Base-by-base conservation (phyloP, 2,329 filamentous ascomycete genomes). In the Colletotrichum simmondsii region DNA sequence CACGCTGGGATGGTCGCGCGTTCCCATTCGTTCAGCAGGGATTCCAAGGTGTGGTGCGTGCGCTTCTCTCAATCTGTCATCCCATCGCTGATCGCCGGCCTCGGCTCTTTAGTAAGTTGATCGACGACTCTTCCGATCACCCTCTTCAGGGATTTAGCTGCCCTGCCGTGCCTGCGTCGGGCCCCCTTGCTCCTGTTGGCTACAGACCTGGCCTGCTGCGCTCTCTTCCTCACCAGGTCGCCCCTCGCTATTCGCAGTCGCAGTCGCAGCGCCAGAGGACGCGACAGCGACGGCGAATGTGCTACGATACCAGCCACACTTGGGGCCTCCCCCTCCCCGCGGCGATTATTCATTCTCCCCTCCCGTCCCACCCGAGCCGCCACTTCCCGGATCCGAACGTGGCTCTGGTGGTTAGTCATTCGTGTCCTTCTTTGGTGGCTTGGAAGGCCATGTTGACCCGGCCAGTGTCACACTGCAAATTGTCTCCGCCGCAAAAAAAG, bases 41-140 rank as follows among this genome's bases (percentile, higher is more conserved):
- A 52, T 59, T n/a, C 65, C 35, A 64, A 72, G 57, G 59, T 69
- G 59, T 69, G 69, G 65, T 59, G 69, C 65, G 58, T 69, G 69
- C 69, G 65, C 59, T n/a, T 37, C 46, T 64, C 53, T 8, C 32
- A 64, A 52, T 61, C 71, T 73, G 67, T 57, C 71, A 73, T 71
- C 71, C 71, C 71, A 73, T 73, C 67, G 67, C 71, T 73, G 71
- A 73, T 73, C 67, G 56, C 49, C 71, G 61, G 71, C 69, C 68
- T 73, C 71, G 67, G 71, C 56, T 66, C 67, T 42, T 57, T 56
- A 73, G 68, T 73, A 61, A 71, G 57, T 65, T 71, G 67, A 73
- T 73, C 71, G 71, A 73, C 71, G 52, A 64, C 49, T 59, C 19
- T 63, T 54, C 66, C 70, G 70, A 65, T 70, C 54, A 70, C 66